These are phyloP conservation scores for Pterocarpus macrocarpus DNA, from an alignment of 306 rosid genomes.

Conservation along the genomic window DNA sequence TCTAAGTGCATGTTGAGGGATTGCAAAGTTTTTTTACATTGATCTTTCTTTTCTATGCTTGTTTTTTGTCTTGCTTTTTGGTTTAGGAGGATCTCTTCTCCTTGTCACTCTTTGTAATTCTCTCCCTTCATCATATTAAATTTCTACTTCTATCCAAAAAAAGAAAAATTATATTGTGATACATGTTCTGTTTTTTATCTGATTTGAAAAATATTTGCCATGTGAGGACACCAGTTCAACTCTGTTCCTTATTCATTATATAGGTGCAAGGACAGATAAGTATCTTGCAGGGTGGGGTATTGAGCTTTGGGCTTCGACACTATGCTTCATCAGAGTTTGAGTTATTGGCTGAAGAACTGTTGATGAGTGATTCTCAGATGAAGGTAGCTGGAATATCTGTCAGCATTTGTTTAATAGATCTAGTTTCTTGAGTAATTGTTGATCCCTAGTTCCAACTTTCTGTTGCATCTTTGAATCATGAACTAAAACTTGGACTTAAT, in stretches of 20 bases:
- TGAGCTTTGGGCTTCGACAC: slow-evolving; percentile 96
- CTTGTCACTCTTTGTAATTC: not conserved
- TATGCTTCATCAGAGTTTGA: slow-evolving; percentile 95
- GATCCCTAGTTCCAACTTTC: slow-evolving; percentile 13
- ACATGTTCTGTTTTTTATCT: slow-evolving; percentile 14
- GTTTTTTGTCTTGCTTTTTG: not conserved
- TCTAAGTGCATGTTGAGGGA: not conserved
- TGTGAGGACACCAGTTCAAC: slow-evolving; percentile 17
- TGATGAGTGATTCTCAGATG: slow-evolving; percentile 94
- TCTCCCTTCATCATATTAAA: not conserved
- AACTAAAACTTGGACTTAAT: slow-evolving; percentile 18
- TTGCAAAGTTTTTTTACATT: not conserved
- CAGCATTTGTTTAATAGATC: slow-evolving; percentile 19
- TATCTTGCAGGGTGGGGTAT: slow-evolving; percentile 79
- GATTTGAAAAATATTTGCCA: slow-evolving; percentile 5
- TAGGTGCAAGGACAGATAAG: slow-evolving; percentile 99
- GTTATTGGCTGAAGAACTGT: slow-evolving; percentile 93
- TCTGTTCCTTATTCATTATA: slow-evolving; percentile 37
- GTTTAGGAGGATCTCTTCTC: not conserved
- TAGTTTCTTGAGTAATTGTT: slow-evolving; percentile 29
- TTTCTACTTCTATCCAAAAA: not conserved
- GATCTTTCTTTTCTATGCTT: not conserved
- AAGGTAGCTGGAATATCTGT: slow-evolving; percentile 65
- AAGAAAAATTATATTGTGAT: slow-evolving; percentile 4
- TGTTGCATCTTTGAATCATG: slow-evolving; percentile 29